Conservation (phyloP, 2,329 filamentous ascomycete genomes). For the Pyrenophora tritici-repentis region DNA sequence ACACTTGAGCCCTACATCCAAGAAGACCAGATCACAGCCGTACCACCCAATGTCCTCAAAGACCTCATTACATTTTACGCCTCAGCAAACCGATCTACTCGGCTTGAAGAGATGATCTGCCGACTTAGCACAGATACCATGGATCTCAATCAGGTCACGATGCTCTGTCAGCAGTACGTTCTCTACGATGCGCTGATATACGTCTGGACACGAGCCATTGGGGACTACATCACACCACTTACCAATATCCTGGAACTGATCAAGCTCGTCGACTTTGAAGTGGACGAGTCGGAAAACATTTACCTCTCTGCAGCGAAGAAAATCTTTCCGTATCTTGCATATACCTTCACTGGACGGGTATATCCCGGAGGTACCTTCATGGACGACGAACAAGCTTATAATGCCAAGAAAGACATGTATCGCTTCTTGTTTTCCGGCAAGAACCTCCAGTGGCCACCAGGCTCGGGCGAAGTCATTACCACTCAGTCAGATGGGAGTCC, state of each 20-base stretch:
- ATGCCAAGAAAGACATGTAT: slow-evolving; percentile 87
- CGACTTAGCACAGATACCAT: slow-evolving; percentile 88
- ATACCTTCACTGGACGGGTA: slow-evolving; percentile 83
- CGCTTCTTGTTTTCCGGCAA: slow-evolving; percentile 91
- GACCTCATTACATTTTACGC: slow-evolving; percentile 83
- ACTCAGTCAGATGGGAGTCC: slow-evolving; percentile 60
- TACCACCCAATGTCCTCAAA: slow-evolving; percentile 86
- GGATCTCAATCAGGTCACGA: slow-evolving; percentile 91
- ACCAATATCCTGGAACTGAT: slow-evolving; percentile 76
- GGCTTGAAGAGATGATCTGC: slow-evolving; percentile 92
- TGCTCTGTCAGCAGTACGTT: slow-evolving; percentile 85
- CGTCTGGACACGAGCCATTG: slow-evolving; percentile 90
- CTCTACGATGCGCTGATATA: slow-evolving; percentile 96
- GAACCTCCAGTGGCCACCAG: slow-evolving; percentile 74
- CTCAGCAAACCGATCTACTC: slow-evolving; percentile 71
- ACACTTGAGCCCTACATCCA: slow-evolving; percentile 87
- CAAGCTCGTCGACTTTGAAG: slow-evolving; percentile 61
- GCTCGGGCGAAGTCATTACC: slow-evolving; percentile 63
- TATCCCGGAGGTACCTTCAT: slow-evolving; percentile 85
- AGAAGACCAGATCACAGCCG: slow-evolving; percentile 71
- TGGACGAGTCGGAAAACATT: slow-evolving; percentile 63
- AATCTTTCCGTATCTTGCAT: slow-evolving; percentile 93
- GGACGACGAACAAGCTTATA: slow-evolving; percentile 70
- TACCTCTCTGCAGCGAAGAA: slow-evolving; percentile 78
- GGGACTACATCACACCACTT: slow-evolving; percentile 88